Conservation (phyloP, 2,329 filamentous ascomycete species). For the Exserohilum turcica region DNA sequence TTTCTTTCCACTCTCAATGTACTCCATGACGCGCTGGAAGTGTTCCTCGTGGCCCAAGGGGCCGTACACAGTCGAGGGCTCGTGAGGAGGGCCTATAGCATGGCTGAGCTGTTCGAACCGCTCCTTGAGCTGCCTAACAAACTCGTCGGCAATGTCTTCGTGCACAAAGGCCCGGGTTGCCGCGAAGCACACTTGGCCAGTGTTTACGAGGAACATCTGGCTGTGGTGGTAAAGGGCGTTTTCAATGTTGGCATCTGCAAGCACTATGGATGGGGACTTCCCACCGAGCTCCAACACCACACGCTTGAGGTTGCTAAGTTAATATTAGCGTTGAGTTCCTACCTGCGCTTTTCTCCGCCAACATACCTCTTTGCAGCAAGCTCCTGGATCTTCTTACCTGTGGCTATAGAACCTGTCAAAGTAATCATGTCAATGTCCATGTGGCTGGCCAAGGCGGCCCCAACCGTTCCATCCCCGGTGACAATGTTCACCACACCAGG, state of each 20-base stretch:
- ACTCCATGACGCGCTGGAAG: slow-evolving; percentile 32
- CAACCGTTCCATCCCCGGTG: slow-evolving; percentile 38
- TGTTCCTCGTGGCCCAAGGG: slow-evolving; percentile 39
- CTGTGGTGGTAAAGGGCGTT: slow-evolving; percentile 42
- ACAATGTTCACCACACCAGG: slow-evolving; percentile 49
- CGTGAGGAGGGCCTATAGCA: slow-evolving; percentile 19
- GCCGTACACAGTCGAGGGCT: slow-evolving; percentile 30
- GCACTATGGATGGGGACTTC: slow-evolving; percentile 54
- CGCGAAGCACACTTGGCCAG: slow-evolving; percentile 63
- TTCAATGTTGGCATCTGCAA: slow-evolving; percentile 55
- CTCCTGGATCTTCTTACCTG: slow-evolving; percentile 49
- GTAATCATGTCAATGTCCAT: slow-evolving; percentile 51
- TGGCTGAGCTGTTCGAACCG: slow-evolving; percentile 29
- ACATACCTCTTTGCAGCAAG: slow-evolving; percentile 26
- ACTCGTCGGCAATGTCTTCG: slow-evolving; percentile 34
- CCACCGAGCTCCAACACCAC: slow-evolving; percentile 55
- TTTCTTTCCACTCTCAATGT: slow-evolving; percentile 31
- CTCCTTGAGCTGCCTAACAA: slow-evolving; percentile 35
- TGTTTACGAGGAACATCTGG: slow-evolving; percentile 55
- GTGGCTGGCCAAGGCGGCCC: slow-evolving; percentile 47
- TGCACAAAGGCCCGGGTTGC: slow-evolving; percentile 56
- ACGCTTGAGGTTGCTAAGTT: slow-evolving; percentile 51
- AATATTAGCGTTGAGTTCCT: slow-evolving; percentile 27
- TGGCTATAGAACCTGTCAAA: slow-evolving; percentile 48
- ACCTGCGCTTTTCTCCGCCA: background rate